phyloP scores from a whole-genome alignment of 768 basidiomycete genomes.

The Stropharia rugosoannulata region DNA sequence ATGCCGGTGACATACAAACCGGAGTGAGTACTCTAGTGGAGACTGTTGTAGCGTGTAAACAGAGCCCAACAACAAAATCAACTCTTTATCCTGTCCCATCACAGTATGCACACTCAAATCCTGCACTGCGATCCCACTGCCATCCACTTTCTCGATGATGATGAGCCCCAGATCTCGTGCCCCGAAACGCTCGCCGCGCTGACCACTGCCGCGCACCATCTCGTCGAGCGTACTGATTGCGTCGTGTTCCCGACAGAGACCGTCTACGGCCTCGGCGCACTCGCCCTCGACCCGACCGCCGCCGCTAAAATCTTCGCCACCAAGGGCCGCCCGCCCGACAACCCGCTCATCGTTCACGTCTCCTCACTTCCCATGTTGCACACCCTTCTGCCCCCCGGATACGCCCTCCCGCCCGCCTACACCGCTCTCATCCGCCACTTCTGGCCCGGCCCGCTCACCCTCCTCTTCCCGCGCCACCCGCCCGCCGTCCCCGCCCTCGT shows the following conservation, averaged over 20 bases:
- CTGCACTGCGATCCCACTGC: slow-evolving; percentile 63
- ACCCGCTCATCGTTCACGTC: slow-evolving; percentile 96
- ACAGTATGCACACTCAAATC: slow-evolving; percentile 35
- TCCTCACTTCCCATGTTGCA: slow-evolving; percentile 82
- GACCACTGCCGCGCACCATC: slow-evolving; percentile 51
- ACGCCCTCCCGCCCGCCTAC: slow-evolving; percentile 64
- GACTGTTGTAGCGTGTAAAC: slow-evolving; percentile 8
- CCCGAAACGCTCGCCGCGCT: slow-evolving; percentile 53
- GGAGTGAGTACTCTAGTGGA: not conserved
- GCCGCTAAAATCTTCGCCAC: slow-evolving; percentile 76
- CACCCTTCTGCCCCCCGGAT: slow-evolving; percentile 67
- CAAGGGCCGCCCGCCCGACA: slow-evolving; percentile 93
- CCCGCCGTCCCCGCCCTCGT: slow-evolving; percentile 66
- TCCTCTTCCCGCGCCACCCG: slow-evolving; percentile 80
- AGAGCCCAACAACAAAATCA: slow-evolving; percentile 14
- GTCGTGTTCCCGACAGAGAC: slow-evolving; percentile 98
- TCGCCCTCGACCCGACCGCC: slow-evolving; percentile 67
- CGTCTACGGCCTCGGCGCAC: slow-evolving; percentile 95
- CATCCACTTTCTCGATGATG: slow-evolving; percentile 53
- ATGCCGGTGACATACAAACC: slow-evolving; percentile 57
- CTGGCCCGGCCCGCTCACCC: slow-evolving; percentile 94
- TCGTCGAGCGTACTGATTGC: slow-evolving; percentile 45
- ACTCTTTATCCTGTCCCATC: slow-evolving; percentile 7
- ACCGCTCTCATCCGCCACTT: slow-evolving; percentile 74
- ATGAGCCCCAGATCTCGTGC: slow-evolving; percentile 48